Evolutionary conservation across 2,329 filamentous ascomycete species (phyloP), one percentile per base, ranked within the genome.

Genomic region (Aspergillus nomiae): DNA sequence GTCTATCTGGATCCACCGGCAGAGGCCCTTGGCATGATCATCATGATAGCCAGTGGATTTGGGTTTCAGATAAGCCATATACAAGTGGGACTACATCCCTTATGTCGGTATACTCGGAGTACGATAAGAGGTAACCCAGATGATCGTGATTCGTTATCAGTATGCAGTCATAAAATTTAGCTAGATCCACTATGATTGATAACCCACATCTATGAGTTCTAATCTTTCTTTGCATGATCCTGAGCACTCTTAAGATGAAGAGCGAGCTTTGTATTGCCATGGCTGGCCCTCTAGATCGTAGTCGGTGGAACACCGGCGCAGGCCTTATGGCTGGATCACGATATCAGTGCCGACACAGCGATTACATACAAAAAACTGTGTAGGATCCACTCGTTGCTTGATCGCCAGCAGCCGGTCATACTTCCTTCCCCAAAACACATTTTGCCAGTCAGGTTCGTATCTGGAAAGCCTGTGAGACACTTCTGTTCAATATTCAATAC

Each of bases 371-470:
- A 59, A 59, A 26, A 59, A 19, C 2, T 41, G 11, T 8, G 57
- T 59, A 11, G 57, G 57, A 19, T 59, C 57, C 1, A 59, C 46
- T 11, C 14, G 11, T 19, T 38, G 30, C 2, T 59, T 59, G 14
- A 53, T 43, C 5, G 19, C 19, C 10, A 59, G 32, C 45, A 59
- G 46, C 8, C 57, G 45, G 16, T 53, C 32, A 32, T 59, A 59
- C 34, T 59, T 59, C 19, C 28, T n/a, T 30, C 57, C 57, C 57
- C 57, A 59, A 16, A 59, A 59, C 21, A 59, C 57, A n/a, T 24
- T 51, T 51, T 53, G 12, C 57, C 57, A 59, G 6, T 51, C 14
- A 19, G 57, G 57, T 11, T 59, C 57, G 46, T 59, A 59, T 12
- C 57, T 59, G n/a, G 28, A n/a, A 4, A 19, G 28, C 6, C n/a